Conservation (phyloP, 257 asterid genomes). For the Ligustrum vulgare region DNA sequence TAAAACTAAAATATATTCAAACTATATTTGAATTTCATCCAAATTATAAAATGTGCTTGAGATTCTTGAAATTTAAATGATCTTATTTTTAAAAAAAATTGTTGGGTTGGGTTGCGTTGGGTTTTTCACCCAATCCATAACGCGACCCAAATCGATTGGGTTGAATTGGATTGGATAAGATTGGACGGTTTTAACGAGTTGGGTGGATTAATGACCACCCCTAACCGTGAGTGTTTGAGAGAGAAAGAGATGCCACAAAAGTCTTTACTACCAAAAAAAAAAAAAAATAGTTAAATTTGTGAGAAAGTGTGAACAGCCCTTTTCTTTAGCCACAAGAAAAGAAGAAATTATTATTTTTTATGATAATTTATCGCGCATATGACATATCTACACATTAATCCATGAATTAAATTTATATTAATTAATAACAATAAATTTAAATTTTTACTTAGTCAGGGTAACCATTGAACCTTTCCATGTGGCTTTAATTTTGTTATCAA, state of each 20-base stretch:
- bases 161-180: too few relatives aligned
- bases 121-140: too few relatives aligned
- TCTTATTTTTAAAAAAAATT: too few relatives aligned
- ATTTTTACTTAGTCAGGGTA: slow-evolving; percentile 39
- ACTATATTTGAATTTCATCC: too few relatives aligned
- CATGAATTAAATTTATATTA: slow-evolving; percentile 21
- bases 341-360: slow-evolving; percentile 6
- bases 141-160: too few relatives aligned
- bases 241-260: slow-evolving; percentile 1
- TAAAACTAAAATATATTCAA: too few relatives aligned
- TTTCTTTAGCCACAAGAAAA: slow-evolving; percentile 36
- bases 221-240: too few relatives aligned
- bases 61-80: too few relatives aligned
- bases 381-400: slow-evolving; percentile 2
- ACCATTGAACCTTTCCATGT: slow-evolving; percentile 42
- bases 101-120: too few relatives aligned
- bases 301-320: slow-evolving; percentile 33
- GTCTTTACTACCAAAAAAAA: slow-evolving; percentile 19
- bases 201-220: too few relatives aligned
- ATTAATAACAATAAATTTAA: neutral
- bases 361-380: neutral
- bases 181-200: too few relatives aligned
- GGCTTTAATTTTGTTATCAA: neutral
- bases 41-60: too few relatives aligned
- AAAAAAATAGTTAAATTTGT: slow-evolving; percentile 27